Conservation (phyloP, 2,329 filamentous ascomycete genomes). For the Fusarium papillatum region DNA sequence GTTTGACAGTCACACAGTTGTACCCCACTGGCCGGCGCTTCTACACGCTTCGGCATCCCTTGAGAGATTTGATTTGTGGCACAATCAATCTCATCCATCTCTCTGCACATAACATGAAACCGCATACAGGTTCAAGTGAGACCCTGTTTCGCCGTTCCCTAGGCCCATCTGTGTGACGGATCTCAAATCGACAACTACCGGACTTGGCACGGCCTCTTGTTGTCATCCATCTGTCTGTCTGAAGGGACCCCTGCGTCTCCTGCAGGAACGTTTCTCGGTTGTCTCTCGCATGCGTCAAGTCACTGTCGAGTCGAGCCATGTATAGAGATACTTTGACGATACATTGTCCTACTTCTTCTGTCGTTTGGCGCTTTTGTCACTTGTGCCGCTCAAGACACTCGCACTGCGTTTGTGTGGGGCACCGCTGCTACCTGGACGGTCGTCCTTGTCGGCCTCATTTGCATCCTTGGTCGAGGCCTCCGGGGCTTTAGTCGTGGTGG, state of each 20-base stretch:
- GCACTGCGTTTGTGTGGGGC: conserved; percentile 81
- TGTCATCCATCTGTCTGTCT: conserved; percentile 17
- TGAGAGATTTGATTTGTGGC: conserved; percentile 18
- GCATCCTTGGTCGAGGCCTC: conserved; percentile 30
- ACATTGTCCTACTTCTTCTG: conserved; percentile 62
- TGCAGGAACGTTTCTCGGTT: conserved; percentile 29
- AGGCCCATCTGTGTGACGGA: conserved; percentile 20
- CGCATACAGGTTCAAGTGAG: conserved; percentile 9
- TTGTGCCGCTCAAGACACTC: conserved; percentile 80
- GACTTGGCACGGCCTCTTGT: conserved; percentile 14
- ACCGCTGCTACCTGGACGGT: conserved; percentile 55
- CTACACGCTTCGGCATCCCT: conserved; percentile 10
- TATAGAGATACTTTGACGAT: conserved; percentile 40
- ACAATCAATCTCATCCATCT: conserved; percentile 1
- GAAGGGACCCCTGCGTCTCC: conserved; percentile 14
- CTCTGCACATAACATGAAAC: conserved; percentile 11
- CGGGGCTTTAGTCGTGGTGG: conserved; percentile 13
- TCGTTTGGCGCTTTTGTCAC: conserved; percentile 73
- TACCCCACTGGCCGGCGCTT: conserved; percentile 29
- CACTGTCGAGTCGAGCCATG: conserved; percentile 25
- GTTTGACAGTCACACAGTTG: conserved; percentile 26
- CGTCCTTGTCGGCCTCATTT: conserved; percentile 45
- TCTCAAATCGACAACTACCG: conserved; percentile 34
- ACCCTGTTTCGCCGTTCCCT: conserved; percentile 17
- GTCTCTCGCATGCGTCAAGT: conserved; percentile 26